phyloP scores from a whole-genome alignment of 352 stramenopile genomes.

The Phytopythium kandeliae region DNA sequence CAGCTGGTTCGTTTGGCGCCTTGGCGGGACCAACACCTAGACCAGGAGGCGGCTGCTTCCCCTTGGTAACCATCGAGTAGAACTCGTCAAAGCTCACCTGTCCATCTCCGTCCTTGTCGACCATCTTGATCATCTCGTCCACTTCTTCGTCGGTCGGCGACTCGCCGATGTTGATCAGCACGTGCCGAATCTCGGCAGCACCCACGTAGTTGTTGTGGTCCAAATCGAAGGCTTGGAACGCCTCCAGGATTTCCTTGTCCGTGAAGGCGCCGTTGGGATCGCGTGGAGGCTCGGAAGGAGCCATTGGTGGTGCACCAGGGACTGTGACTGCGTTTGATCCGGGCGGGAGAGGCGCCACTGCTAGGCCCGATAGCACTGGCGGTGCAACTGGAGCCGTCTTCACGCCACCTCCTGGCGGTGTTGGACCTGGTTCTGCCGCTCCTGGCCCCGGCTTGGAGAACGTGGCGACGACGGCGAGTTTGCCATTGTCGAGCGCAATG shows the following conservation, averaged over 20 bases:
- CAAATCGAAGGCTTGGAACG: conserved; percentile 92
- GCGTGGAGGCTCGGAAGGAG: conserved; percentile 64
- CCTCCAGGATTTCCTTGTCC: conserved; percentile 94
- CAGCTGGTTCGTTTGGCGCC: conserved; percentile 25
- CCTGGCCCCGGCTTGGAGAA: conserved; percentile 60
- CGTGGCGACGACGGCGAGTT: conserved; percentile 83
- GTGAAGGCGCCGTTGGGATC: conserved; percentile 95
- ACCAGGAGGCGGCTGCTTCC: conserved; percentile 86
- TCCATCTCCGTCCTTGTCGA: conserved; percentile 93
- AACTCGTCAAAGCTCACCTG: conserved; percentile 95
- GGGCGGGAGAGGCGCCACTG: conserved; percentile 53
- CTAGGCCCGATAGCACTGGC: conserved; percentile 54
- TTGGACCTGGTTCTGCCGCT: conserved; percentile 22
- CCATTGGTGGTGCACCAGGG: conserved; percentile 41
- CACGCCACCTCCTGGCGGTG: conserved; percentile 22
- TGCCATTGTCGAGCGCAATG: conserved; percentile 86
- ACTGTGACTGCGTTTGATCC: conserved; percentile 49
- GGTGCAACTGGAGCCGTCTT: conserved; percentile 53
- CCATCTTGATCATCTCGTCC: conserved; percentile 96
- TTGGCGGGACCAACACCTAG: conserved; percentile 41
- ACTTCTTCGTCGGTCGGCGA: conserved; percentile 94
- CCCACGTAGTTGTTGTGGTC: conserved; percentile 96
- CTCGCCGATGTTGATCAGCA: conserved; percentile 95
- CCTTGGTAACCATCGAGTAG: conserved; percentile 94
- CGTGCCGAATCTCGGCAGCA: conserved; percentile 91